A percentile compares a stretch with the other conserved stretches of the same genome.
Evolutionary conservation across 139 green algal species (phyloP).

Genomic region (Tetratostichococcus sp.): DNA sequence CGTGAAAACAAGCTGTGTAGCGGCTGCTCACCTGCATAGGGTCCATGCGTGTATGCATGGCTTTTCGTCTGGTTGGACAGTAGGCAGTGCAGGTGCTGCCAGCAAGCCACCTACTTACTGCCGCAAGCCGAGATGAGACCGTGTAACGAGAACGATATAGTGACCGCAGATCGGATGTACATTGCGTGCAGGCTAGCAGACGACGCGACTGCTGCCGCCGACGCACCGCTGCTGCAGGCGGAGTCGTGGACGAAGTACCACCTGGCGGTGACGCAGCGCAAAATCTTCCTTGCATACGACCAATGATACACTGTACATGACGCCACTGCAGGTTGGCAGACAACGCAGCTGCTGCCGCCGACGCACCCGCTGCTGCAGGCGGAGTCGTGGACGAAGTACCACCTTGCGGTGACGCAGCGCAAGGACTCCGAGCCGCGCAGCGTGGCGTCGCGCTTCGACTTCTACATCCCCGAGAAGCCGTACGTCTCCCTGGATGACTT

Average conservation of each 20-base stretch:
- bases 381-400: conserved; percentile 35
- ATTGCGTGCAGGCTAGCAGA: background rate
- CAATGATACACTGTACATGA: too few relatives aligned
- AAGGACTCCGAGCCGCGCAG: conserved; percentile 19
- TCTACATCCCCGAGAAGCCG: conserved; percentile 1
- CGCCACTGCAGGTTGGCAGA: conserved; percentile 10
- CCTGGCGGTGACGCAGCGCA: conserved; percentile 28
- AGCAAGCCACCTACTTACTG: too few relatives aligned
- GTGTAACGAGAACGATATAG: too few relatives aligned
- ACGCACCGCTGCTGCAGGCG: conserved; percentile 21
- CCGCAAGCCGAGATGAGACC: too few relatives aligned
- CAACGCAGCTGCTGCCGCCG: conserved; percentile 28
- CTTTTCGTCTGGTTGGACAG: too few relatives aligned
- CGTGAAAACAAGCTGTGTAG: too few relatives aligned
- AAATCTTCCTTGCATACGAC: too few relatives aligned
- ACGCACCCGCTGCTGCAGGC: conserved; percentile 24
- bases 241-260: conserved; percentile 38
- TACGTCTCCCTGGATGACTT: conserved; percentile 16
- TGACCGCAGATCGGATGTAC: too few relatives aligned
- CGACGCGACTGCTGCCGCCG: conserved; percentile 27
- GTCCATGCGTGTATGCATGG: too few relatives aligned
- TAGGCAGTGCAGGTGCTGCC: too few relatives aligned
- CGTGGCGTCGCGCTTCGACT: conserved; percentile 21
- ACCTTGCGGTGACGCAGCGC: conserved; percentile 29
- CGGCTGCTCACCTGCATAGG: too few relatives aligned